Conservation (phyloP, 345 rosid genomes). For the Acer saccharum region DNA sequence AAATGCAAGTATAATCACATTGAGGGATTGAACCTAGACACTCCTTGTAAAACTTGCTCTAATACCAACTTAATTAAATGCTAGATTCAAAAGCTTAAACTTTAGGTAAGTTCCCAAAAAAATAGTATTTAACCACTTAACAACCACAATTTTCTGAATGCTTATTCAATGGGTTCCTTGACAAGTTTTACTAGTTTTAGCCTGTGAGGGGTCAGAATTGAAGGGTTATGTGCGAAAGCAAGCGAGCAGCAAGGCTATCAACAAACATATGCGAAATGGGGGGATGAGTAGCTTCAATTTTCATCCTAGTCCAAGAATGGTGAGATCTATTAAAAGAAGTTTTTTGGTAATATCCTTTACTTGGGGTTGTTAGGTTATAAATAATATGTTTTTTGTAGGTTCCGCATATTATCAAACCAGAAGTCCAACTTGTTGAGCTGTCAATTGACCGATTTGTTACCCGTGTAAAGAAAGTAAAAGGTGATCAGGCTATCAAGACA, state of each 20-base stretch:
- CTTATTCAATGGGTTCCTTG: constrained; percentile 43
- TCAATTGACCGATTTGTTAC: constrained; percentile 73
- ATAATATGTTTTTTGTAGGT: constrained; percentile 44
- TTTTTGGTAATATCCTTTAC: constrained; percentile 14
- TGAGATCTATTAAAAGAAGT: constrained; percentile 37
- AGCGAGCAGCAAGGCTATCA: constrained; percentile 66
- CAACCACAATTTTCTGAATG: background rate
- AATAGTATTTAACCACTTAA: background rate
- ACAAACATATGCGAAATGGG: constrained; percentile 80
- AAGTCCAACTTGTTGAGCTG: constrained; percentile 74
- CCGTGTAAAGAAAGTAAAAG: constrained; percentile 72
- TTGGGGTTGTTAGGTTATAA: background rate
- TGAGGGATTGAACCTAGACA: background rate
- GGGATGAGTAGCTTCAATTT: constrained; percentile 84
- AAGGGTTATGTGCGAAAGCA: constrained; percentile 88
- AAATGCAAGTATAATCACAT: background rate
- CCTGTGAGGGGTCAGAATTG: constrained; percentile 91
- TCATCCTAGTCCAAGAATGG: constrained; percentile 97
- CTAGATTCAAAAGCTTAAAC: background rate
- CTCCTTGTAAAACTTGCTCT: background rate
- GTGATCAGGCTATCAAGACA: constrained; percentile 40
- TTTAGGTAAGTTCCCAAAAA: background rate
- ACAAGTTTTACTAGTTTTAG: constrained; percentile 82
- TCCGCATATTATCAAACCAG: constrained; percentile 87
- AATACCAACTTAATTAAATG: background rate